Conservation (phyloP, 225 moss, liverwort and hornwort species). For the Pleurozium schreberi region DNA sequence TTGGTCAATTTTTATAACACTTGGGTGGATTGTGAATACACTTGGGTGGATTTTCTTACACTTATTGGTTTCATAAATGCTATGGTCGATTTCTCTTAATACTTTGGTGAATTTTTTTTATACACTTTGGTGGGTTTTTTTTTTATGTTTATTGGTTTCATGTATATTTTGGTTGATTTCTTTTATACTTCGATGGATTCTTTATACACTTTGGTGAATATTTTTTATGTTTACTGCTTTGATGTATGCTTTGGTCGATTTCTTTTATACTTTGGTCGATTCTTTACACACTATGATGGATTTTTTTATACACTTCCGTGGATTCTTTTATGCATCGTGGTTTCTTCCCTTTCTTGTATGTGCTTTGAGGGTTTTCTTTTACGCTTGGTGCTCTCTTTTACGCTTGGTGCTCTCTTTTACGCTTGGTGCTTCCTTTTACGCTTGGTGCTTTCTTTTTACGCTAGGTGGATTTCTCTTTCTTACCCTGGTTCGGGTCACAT, state of each 20-base stretch:
- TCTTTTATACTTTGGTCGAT: neutral
- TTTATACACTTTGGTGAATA: neutral
- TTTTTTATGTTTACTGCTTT: neutral
- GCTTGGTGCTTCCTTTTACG: neutral
- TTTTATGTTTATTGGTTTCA: too few relatives aligned
- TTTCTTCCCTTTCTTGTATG: too few relatives aligned
- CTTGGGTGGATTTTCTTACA: too few relatives aligned
- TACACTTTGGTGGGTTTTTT: too few relatives aligned
- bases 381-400: neutral
- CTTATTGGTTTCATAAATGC: too few relatives aligned
- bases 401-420: neutral
- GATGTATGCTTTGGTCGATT: too few relatives aligned
- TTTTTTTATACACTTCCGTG: fast-evolving
- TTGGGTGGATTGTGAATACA: too few relatives aligned
- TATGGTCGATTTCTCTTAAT: too few relatives aligned
- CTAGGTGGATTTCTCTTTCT: neutral
- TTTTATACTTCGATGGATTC: fast-evolving
- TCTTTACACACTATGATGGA: fast-evolving
- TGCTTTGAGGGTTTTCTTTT: neutral
- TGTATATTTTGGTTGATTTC: neutral
- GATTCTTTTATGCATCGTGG: neutral
- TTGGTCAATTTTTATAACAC: neutral
- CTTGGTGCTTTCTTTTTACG: neutral
- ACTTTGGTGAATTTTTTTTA: too few relatives aligned
- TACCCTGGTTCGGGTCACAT: neutral